These are phyloP conservation scores for Neurospora sp. DNA, from an alignment of 495 filamentous ascomycete species.

Conservation along the genomic window DNA sequence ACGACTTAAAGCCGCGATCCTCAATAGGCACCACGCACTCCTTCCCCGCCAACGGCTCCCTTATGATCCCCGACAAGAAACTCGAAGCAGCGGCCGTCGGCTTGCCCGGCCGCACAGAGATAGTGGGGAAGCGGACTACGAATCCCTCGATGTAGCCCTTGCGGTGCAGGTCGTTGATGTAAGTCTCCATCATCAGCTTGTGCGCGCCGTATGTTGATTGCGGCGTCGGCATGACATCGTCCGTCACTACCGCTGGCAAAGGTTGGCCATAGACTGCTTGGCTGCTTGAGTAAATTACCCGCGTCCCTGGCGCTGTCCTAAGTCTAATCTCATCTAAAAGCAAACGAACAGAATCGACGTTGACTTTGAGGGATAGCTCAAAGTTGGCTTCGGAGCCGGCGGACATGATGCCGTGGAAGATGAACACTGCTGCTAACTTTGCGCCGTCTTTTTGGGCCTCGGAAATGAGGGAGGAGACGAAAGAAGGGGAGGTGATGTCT, in stretches of 20 bases:
- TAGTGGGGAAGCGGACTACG: constrained; percentile 61
- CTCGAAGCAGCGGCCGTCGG: constrained; percentile 67
- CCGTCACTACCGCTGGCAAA: constrained; percentile 22
- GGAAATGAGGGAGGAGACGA: constrained; percentile 37
- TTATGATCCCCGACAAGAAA: constrained; percentile 60
- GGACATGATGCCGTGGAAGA: constrained; percentile 85
- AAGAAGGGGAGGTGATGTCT: constrained; percentile 49
- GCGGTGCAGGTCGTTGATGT: constrained; percentile 68
- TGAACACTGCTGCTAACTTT: constrained; percentile 54
- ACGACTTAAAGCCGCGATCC: constrained; percentile 50
- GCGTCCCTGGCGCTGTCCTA: constrained; percentile 27
- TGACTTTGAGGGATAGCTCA: constrained; percentile 51
- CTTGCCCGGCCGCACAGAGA: constrained; percentile 62
- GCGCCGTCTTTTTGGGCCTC: constrained; percentile 10
- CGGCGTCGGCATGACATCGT: constrained; percentile 51
- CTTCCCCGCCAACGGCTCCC: constrained; percentile 44
- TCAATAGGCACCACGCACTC: constrained; percentile 53
- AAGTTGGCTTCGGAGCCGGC: constrained; percentile 65
- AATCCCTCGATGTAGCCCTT: constrained; percentile 59
- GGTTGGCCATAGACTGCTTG: constrained; percentile 33
- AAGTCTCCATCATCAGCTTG: constrained; percentile 65
- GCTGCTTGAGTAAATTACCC: constrained; percentile 46
- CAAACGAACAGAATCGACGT: constrained; percentile 22
- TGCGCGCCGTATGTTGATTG: constrained; percentile 66
- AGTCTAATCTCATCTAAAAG: too few relatives aligned